phyloP scores from a whole-genome alignment of 371 early-diverging fungal species.

The Syncephalastrum monosporum region DNA sequence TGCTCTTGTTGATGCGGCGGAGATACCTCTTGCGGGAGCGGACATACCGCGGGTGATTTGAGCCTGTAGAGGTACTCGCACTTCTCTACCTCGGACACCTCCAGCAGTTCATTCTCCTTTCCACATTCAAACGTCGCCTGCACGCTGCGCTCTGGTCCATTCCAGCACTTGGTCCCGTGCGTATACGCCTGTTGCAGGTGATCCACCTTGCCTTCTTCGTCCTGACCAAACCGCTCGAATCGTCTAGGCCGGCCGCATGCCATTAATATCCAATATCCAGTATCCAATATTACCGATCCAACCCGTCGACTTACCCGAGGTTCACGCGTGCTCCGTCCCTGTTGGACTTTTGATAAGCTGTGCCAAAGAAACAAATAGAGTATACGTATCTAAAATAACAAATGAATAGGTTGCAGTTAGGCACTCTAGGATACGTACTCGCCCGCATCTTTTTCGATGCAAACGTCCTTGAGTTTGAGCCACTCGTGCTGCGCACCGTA shows the following conservation, averaged over 20 bases:
- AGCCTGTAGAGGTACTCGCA: conserved; percentile 84
- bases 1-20: too few species aligned
- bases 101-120: conserved; percentile 57
- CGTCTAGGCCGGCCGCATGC: conserved; percentile 19
- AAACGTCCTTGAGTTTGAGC: conserved; percentile 63
- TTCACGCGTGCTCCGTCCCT: conserved; percentile 52
- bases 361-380: conserved; percentile 79
- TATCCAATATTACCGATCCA: not conserved
- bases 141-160: conserved; percentile 82
- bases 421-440: conserved; percentile 58
- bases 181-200: conserved; percentile 60
- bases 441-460: conserved; percentile 66
- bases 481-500: conserved; percentile 63
- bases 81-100: conserved; percentile 87
- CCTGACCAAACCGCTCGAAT: conserved; percentile 32
- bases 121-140: conserved; percentile 66
- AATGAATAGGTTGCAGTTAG: not conserved
- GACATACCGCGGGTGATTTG: conserved; percentile 79
- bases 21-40: conserved; percentile 11
- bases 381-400: conserved; percentile 65
- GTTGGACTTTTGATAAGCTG: conserved; percentile 71
- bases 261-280: conserved; percentile 5
- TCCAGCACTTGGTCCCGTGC: conserved; percentile 88
- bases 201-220: conserved; percentile 13
- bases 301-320: conserved; percentile 64